Evolutionary conservation across 805 yeast species (phyloP), one percentile per base, ranked within the genome.

Genomic region (Metschnikowia gelsemii): DNA sequence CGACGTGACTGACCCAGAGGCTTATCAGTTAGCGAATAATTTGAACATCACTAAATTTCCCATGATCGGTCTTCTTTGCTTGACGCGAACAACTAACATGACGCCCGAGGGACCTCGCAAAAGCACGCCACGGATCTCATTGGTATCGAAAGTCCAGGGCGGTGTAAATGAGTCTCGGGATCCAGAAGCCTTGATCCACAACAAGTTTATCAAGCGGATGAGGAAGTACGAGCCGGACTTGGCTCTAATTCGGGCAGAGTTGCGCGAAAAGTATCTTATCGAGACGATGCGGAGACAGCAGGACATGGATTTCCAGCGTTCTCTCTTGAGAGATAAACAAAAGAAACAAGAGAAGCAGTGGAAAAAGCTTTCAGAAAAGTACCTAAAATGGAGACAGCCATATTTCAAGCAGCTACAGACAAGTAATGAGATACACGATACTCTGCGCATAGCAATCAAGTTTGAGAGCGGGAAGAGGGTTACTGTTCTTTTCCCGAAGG

Each of bases 1-100:
- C 7, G 83, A 87, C 56, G 77, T 84, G 18, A 74, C 76, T n/a
- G 80, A 80, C 42, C 79, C 89, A 16, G 98, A 91, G 60, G 87
- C 91, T 1, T 81, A 78, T 56, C 95, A 87, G 53, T 81, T 88
- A 12, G 84, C 95, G 0, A 82, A 84, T 55, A 79, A 83, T 27
- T 73, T 90, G 45, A 76, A 78, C 43, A 82, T 83, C 29, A 75
- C 87, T 16, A 75, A 78, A 49, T 81, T 82, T 55, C 99, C 99
- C n/a, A 84, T 86, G 56, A 60, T 87, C 24, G 95, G 91, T 0
- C 64, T 90, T 9, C 60, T 93, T 8, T 82, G 88, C 35, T 69
- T 88, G 40, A 84, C 87, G 13, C 75, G 80, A 36, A 68, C 70
- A 12, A 72, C 70, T 57, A 50, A 69, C 43, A 55, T 81, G 65